Percentiles rank a stretch among this genome's conserved stretches.
Evolutionary conservation across 1,139 yeast species (phyloP).

Genomic region (Suhomyces coccinellae): DNA sequence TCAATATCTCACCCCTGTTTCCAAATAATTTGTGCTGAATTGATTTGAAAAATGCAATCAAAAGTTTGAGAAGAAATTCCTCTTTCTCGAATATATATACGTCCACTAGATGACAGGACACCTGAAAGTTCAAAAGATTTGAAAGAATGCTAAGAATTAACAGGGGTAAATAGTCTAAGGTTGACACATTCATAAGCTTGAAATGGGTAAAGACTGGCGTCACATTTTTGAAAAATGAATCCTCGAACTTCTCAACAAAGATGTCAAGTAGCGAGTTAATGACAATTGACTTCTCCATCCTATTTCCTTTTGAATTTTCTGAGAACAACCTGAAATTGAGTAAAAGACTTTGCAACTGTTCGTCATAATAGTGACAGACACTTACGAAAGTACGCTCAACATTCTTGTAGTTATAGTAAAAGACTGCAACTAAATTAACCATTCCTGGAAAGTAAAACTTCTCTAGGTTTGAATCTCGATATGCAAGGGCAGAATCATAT

Average conservation of each 20-base stretch:
- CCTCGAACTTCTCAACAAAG: slow-evolving; percentile 43
- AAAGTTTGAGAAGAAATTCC: slow-evolving; percentile 46
- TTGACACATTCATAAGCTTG: slow-evolving; percentile 36
- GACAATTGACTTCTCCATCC: slow-evolving; percentile 8
- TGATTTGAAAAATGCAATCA: slow-evolving; percentile 48
- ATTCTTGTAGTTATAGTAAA: slow-evolving; percentile 39
- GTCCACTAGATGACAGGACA: slow-evolving; percentile 46
- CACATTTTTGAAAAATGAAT: slow-evolving; percentile 43
- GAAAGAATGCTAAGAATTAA: slow-evolving; percentile 23
- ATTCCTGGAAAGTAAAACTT: slow-evolving; percentile 28
- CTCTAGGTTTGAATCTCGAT: slow-evolving; percentile 10
- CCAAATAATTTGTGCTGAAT: slow-evolving; percentile 57
- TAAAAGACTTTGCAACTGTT: slow-evolving; percentile 30
- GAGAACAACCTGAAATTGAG: slow-evolving; percentile 14
- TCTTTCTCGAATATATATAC: slow-evolving; percentile 59
- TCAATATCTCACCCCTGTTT: slow-evolving; percentile 43
- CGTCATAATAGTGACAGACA: slow-evolving; percentile 44
- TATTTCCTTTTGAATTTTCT: slow-evolving; percentile 2
- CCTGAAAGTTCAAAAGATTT: slow-evolving; percentile 26
- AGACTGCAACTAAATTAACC: slow-evolving; percentile 39
- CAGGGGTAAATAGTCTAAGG: slow-evolving; percentile 27
- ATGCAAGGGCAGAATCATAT: slow-evolving; percentile 18
- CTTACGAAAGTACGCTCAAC: slow-evolving; percentile 43
- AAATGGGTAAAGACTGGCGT: slow-evolving; percentile 55
- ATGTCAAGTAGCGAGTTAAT: slow-evolving; percentile 16